These are phyloP conservation scores for Penicillium malachiteum DNA, from an alignment of 495 filamentous ascomycete species.

Conservation along the genomic window DNA sequence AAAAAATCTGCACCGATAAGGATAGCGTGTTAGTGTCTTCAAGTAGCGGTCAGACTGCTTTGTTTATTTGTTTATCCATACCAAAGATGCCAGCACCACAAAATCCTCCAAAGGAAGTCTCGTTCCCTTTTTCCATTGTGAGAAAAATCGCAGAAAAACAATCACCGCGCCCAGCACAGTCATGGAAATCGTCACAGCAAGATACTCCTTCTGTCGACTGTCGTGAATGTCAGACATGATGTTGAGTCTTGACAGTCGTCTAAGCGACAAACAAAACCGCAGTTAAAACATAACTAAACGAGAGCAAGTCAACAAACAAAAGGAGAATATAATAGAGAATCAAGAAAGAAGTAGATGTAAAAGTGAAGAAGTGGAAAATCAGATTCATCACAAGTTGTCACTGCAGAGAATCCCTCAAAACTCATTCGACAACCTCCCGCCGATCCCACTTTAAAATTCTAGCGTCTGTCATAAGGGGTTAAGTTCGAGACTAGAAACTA, in stretches of 20 bases:
- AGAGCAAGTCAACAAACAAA: background rate
- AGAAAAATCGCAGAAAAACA: slow-evolving; percentile 11
- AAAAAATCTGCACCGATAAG: slow-evolving; percentile 6
- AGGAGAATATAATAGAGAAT: background rate
- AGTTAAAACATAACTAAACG: background rate
- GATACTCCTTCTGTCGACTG: slow-evolving; percentile 10
- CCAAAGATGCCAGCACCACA: slow-evolving; percentile 10
- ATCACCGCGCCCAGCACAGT: slow-evolving; percentile 13
- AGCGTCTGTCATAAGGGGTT: slow-evolving; percentile 2
- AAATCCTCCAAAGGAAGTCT: slow-evolving; percentile 9
- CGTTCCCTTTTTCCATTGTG: slow-evolving; percentile 8
- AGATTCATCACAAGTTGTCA: background rate
- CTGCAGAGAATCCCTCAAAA: background rate
- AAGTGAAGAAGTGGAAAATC: background rate
- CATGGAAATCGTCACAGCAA: slow-evolving; percentile 11
- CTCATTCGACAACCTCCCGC: background rate
- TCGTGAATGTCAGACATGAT: background rate
- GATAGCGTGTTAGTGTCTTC: background rate
- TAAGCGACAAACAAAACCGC: background rate
- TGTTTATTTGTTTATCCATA: background rate
- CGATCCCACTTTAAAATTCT: slow-evolving; percentile 3
- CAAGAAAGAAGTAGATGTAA: background rate
- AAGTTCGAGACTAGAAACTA: background rate
- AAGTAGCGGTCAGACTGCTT: background rate
- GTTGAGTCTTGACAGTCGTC: background rate